Percentiles rank a stretch among this genome's conserved stretches.
Evolutionary conservation across 352 stramenopile genomes (phyloP).

Genomic region (Phytophthora cajani): DNA sequence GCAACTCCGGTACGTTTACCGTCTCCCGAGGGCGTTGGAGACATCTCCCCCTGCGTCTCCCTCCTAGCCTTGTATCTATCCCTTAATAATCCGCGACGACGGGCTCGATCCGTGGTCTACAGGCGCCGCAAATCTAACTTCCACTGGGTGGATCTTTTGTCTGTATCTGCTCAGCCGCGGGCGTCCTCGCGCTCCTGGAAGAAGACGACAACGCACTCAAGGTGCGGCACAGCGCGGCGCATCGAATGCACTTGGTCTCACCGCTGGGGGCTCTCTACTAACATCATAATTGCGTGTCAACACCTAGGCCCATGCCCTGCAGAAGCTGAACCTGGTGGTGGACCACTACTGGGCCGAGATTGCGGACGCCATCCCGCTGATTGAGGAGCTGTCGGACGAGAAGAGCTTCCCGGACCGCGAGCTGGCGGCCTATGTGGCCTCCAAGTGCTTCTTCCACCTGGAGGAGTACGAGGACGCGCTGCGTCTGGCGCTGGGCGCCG

Average conservation of each 20-base stretch:
- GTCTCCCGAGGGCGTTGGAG: not conserved
- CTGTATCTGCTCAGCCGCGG: constrained; percentile 62
- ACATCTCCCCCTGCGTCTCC: constrained; percentile 4
- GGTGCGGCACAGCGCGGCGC: constrained; percentile 34
- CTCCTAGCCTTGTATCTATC: not conserved
- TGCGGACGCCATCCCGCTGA: constrained; percentile 89
- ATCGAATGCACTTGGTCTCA: constrained; percentile 4
- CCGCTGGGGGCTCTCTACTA: not conserved
- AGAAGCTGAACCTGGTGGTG: constrained; percentile 93
- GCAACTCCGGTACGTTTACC: constrained; percentile 64
- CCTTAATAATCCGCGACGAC: constrained; percentile 5
- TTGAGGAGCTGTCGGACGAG: constrained; percentile 95
- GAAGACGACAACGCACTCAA: constrained; percentile 92
- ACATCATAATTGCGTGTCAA: constrained; percentile 12
- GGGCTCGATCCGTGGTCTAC: constrained; percentile 11
- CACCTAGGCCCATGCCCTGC: constrained; percentile 84
- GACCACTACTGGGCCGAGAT: constrained; percentile 96
- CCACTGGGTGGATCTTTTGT: constrained; percentile 42
- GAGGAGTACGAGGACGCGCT: constrained; percentile 97
- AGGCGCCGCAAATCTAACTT: constrained; percentile 35
- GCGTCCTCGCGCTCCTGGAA: constrained; percentile 90
- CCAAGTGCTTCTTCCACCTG: constrained; percentile 98
- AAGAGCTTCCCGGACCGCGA: constrained; percentile 91
- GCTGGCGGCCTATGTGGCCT: constrained; percentile 92
- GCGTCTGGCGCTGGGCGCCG: constrained; percentile 94